Percentiles rank a stretch among this genome's conserved stretches.
phyloP scores from a whole-genome alignment of 2,329 filamentous ascomycete genomes.

The Colletotrichum australisinense region DNA sequence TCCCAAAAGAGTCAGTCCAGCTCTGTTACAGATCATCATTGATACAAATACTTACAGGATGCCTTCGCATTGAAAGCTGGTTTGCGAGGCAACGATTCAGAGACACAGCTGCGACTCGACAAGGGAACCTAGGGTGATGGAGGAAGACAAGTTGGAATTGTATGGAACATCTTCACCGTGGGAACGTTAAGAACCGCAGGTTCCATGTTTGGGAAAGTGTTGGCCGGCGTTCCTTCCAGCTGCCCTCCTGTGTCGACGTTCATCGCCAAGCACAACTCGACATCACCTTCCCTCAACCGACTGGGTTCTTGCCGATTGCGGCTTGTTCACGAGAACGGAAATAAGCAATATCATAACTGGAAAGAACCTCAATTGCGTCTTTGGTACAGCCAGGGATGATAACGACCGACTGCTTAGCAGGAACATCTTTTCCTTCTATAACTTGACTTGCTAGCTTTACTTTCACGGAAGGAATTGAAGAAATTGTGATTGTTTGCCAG shows the following conservation, averaged over 20 bases:
- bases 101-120: background rate
- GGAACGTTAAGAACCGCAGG: background rate
- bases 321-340: background rate
- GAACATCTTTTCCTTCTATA: too few species aligned
- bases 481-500: too few species aligned
- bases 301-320: background rate
- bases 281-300: background rate
- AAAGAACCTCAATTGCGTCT: too few species aligned
- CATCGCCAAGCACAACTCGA: background rate
- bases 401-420: too few species aligned
- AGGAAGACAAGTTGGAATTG: background rate
- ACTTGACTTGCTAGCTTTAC: too few species aligned
- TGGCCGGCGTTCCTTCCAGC: background rate
- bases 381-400: accelerated
- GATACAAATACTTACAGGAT: background rate
- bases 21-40: background rate
- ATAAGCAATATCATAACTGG: too few species aligned
- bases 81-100: background rate
- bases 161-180: too few species aligned
- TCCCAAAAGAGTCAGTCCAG: background rate
- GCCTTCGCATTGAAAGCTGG: background rate
- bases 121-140: background rate
- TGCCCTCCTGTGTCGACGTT: background rate
- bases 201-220: background rate
- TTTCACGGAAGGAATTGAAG: too few species aligned